A percentile compares a stretch with the other conserved stretches of the same genome.
Conservation (phyloP, 352 stramenopile species). For the Phytophthora boehmeriae region DNA sequence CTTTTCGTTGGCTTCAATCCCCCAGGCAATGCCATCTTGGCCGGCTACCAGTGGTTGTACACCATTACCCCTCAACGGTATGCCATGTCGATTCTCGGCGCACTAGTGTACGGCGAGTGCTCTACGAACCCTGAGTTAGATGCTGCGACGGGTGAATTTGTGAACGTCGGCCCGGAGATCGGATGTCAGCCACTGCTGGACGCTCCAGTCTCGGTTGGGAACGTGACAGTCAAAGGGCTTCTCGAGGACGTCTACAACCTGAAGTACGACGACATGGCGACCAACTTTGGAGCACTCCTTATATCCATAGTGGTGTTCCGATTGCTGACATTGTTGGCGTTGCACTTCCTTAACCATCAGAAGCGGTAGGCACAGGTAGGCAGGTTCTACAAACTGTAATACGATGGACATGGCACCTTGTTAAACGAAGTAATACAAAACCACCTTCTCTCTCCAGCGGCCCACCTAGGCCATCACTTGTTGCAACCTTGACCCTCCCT, state of each 20-base stretch:
- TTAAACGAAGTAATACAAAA: no score
- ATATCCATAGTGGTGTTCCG: slow-evolving; percentile 20
- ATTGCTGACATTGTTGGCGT: slow-evolving; percentile 13
- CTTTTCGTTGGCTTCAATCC: slow-evolving; percentile 59
- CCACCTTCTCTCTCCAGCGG: no score
- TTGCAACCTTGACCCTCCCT: neutral
- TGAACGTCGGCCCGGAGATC: slow-evolving; percentile 15
- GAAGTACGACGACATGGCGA: slow-evolving; percentile 15
- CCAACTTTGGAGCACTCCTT: slow-evolving; percentile 14
- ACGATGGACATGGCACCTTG: no score
- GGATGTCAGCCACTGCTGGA: slow-evolving; percentile 18
- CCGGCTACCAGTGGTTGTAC: slow-evolving; percentile 30
- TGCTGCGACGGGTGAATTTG: neutral
- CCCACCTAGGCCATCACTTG: neutral
- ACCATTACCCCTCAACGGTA: slow-evolving; percentile 13
- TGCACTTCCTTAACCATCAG: slow-evolving; percentile 30
- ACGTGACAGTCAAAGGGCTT: slow-evolving; percentile 17
- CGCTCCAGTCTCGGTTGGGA: slow-evolving; percentile 16
- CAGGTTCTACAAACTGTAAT: neutral
- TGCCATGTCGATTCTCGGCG: slow-evolving; percentile 9
- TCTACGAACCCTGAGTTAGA: slow-evolving; percentile 7
- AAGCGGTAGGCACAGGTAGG: slow-evolving; percentile 12
- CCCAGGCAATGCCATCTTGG: slow-evolving; percentile 26
- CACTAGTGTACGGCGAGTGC: slow-evolving; percentile 19
- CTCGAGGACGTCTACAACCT: slow-evolving; percentile 24